Base-by-base conservation (phyloP, 2,329 filamentous ascomycete genomes). In the Aspergillus sp. region DNA sequence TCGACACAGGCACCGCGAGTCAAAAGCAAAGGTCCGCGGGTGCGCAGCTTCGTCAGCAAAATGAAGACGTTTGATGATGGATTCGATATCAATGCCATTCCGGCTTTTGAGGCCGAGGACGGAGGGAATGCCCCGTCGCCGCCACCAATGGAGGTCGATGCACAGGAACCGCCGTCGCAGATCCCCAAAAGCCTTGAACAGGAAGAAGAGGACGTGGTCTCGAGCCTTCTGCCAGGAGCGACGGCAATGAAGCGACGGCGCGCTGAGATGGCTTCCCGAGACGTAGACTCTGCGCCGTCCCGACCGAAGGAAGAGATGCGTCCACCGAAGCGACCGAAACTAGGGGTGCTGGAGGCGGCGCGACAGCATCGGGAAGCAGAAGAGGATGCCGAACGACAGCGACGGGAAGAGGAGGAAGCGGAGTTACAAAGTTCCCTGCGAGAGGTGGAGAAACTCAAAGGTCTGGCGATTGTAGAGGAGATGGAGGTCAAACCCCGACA, bases 211-310 rank as follows among this genome's bases (percentile, higher is more conserved):
- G 82, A 87, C 42, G 71, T 88, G 8, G 82, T 93, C 68, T 85
- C 90, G 13, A 79, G 81, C 19, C 81, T 96, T 50, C 84, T 92
- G 1, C 89, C 91, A 0, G 89, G 86, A 1, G 85, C 89, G 3
- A 84, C 87, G 24, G 85, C 85, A 4, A 82, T 91, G 65, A 97
- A 95, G 68, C 84, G 86, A n/a, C 85, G 88, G 19, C 85, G 87
- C 22, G 77, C 89, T 17, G 85, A 83, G 55, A 79, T 79, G 47
- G 79, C 81, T 42, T 73, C 79, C 57, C 74, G 79, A 30, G 75
- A 79, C 2, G 60, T 74, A 33, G 55, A 61, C 42, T 54, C 53
- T 11, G 51, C 57, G 43, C 45, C 5, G 59, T 58, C 32, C 59
- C 52, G 35, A 52, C 50, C 70, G 46, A 58, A 58, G 8, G 60